Percentiles rank a stretch among this genome's conserved stretches.
Conservation (phyloP, 139 green algal species). For the Chlorella sorokiniana region DNA sequence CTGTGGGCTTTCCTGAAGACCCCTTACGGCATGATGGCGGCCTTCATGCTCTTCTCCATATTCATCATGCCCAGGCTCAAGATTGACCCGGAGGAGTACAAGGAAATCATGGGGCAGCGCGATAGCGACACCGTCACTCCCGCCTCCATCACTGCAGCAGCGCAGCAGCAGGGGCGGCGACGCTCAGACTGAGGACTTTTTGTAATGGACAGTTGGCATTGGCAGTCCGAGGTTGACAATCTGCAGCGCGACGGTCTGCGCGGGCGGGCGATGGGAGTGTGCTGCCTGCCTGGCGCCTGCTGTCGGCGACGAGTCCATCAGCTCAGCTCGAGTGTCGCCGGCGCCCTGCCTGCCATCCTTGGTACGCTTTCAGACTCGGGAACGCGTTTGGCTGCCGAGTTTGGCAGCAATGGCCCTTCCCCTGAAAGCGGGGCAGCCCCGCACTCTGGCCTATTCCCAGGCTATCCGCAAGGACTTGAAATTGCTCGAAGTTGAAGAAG, state of each 20-base stretch:
- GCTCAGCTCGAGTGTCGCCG: too few species aligned
- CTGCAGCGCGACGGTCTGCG: too few species aligned
- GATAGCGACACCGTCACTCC: background rate
- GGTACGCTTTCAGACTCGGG: too few species aligned
- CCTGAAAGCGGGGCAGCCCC: background rate
- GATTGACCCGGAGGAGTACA: constrained; percentile 46
- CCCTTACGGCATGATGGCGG: constrained; percentile 57
- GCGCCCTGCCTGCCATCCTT: too few species aligned
- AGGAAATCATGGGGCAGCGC: background rate
- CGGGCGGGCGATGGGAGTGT: too few species aligned
- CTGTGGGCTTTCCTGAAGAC: constrained; percentile 53
- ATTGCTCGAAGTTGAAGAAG: constrained; percentile 40
- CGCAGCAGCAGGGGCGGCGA: background rate
- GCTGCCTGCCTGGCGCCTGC: too few species aligned
- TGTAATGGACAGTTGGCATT: background rate
- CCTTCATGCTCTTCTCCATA: constrained; percentile 23
- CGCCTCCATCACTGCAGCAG: background rate
- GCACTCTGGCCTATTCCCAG: constrained; percentile 25
- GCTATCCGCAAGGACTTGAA: constrained; percentile 34
- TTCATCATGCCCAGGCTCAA: constrained; percentile 56
- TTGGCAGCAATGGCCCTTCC: constrained; percentile 3
- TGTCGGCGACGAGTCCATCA: too few species aligned
- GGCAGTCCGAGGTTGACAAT: background rate
- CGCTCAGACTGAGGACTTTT: background rate
- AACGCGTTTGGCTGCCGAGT: too few species aligned